These are phyloP conservation scores for Albugo laibachii DNA, from an alignment of 352 stramenopile genomes.

Conservation along the genomic window DNA sequence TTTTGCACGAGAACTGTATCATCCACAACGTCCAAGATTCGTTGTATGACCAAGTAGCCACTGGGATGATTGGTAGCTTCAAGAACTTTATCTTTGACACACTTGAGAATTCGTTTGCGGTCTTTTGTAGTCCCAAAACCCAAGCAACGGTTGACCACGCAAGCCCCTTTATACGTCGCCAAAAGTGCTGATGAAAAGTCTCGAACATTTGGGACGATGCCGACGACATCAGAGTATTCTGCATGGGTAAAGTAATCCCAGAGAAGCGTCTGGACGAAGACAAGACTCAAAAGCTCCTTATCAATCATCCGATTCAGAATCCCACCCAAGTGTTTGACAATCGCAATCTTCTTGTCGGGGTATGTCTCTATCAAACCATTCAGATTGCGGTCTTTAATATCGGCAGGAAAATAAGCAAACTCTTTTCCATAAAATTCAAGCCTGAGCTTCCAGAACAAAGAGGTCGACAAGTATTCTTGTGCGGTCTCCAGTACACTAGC, in stretches of 20 bases:
- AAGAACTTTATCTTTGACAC: constrained; percentile 78
- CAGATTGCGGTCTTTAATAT: constrained; percentile 62
- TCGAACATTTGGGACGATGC: constrained; percentile 71
- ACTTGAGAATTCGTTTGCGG: constrained; percentile 82
- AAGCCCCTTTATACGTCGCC: constrained; percentile 71
- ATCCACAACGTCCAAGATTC: constrained; percentile 78
- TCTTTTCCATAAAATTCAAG: constrained; percentile 81
- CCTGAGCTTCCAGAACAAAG: constrained; percentile 70
- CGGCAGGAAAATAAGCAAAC: constrained; percentile 70
- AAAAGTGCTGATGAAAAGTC: constrained; percentile 72
- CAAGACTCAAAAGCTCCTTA: constrained; percentile 75
- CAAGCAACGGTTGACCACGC: constrained; percentile 73
- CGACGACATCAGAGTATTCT: constrained; percentile 52
- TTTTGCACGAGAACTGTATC: constrained; percentile 84
- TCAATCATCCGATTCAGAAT: constrained; percentile 76
- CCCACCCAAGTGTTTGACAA: constrained; percentile 41
- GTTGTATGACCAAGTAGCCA: constrained; percentile 79
- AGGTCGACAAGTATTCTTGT: constrained; percentile 72
- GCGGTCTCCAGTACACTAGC: constrained; percentile 84
- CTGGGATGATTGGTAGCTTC: constrained; percentile 80
- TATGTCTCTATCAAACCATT: constrained; percentile 44
- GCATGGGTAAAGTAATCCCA: constrained; percentile 81
- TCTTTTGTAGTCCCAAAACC: constrained; percentile 72
- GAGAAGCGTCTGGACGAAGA: constrained; percentile 77
- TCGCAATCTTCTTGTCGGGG: constrained; percentile 43